Evolutionary conservation across 1,284 basidiomycete species (phyloP).

Genomic region (Tremellales sp.): DNA sequence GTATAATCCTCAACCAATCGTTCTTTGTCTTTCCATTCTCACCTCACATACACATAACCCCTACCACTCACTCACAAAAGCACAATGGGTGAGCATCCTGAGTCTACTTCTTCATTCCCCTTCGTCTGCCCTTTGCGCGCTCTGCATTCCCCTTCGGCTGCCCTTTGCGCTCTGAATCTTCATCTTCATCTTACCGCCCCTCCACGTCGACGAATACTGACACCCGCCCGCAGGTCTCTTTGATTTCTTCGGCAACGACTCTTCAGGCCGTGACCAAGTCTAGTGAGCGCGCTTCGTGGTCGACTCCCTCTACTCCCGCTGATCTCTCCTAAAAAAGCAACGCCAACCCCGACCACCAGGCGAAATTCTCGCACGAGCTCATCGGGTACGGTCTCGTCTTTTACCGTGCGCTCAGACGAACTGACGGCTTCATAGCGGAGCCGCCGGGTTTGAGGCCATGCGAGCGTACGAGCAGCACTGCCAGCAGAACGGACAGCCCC

Average conservation of each 20-base stretch:
- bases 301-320: not conserved
- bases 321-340: conserved; percentile 15
- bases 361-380: conserved; percentile 44
- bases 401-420: not conserved
- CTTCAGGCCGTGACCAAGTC: conserved; percentile 36
- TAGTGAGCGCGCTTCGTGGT: conserved; percentile 23
- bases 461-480: conserved; percentile 44
- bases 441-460: conserved; percentile 43
- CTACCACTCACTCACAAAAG: no score
- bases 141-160: no score
- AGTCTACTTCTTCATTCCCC: no score
- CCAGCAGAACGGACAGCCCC: conserved; percentile 35
- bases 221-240: conserved; percentile 30
- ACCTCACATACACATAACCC: no score
- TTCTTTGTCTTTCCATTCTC: no score
- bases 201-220: no score
- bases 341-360: conserved; percentile 35
- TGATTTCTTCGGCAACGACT: conserved; percentile 40
- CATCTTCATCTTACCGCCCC: no score
- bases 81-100: no score
- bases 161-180: no score
- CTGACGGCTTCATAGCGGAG: conserved; percentile 22
- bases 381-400: conserved; percentile 25
- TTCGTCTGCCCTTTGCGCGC: no score
- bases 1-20: no score